A percentile compares a stretch with the other conserved stretches of the same genome.
phyloP scores from a whole-genome alignment of 768 basidiomycete species.

The Lenzites betulinus region DNA sequence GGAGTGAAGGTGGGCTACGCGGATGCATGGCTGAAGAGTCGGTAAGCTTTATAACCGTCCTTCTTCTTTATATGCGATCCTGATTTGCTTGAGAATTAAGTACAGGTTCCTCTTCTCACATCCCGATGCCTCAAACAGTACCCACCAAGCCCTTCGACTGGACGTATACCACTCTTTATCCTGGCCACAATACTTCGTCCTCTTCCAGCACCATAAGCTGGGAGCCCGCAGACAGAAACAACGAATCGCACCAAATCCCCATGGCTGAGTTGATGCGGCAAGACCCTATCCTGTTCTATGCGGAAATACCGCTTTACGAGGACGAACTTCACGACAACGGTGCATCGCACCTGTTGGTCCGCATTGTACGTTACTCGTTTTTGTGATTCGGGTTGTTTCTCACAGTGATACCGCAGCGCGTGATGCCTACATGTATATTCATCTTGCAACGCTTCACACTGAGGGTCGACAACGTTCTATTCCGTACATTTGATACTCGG shows the following conservation, averaged over 20 bases:
- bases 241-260: slow-evolving; percentile 70
- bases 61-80: neutral
- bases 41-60: slow-evolving; percentile 47
- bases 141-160: slow-evolving; percentile 92
- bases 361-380: slow-evolving; percentile 55
- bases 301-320: slow-evolving; percentile 92
- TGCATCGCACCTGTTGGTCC: slow-evolving; percentile 76
- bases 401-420: slow-evolving; percentile 57
- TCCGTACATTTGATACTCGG: slow-evolving; percentile 86
- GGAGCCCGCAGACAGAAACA: slow-evolving; percentile 56
- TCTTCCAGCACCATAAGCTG: slow-evolving; percentile 39
- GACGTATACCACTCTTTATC: slow-evolving; percentile 93
- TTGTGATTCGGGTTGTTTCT: neutral
- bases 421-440: slow-evolving; percentile 96
- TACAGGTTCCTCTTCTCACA: slow-evolving; percentile 62
- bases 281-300: slow-evolving; percentile 98
- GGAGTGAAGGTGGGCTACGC: slow-evolving; percentile 95
- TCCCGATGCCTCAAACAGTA: slow-evolving; percentile 71
- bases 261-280: slow-evolving; percentile 81
- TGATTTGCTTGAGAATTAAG: slow-evolving; percentile 46
- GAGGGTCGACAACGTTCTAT: slow-evolving; percentile 93
- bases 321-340: slow-evolving; percentile 99
- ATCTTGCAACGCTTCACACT: slow-evolving; percentile 89
- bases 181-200: slow-evolving; percentile 51
- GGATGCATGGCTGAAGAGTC: slow-evolving; percentile 89